Percentiles rank a stretch among this genome's conserved stretches.
phyloP scores from a whole-genome alignment of 2,329 filamentous ascomycete genomes.

The Aspergillus sergii region DNA sequence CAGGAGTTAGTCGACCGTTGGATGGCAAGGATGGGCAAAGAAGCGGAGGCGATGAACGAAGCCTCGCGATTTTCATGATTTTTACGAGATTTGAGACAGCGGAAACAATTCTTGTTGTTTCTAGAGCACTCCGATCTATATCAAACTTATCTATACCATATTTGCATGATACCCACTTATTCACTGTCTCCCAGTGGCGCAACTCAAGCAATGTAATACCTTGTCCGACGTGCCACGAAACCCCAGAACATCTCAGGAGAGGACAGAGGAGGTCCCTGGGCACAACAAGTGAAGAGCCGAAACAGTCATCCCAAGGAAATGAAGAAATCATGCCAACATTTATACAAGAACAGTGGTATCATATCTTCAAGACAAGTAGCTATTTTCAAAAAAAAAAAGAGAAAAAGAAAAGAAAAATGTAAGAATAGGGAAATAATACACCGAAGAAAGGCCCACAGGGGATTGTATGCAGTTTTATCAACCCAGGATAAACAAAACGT shows the following conservation, averaged over 20 bases:
- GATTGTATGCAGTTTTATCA: constrained; percentile 5
- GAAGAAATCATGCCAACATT: constrained; percentile 8
- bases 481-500: constrained; percentile 1
- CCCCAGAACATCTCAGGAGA: neutral
- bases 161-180: neutral
- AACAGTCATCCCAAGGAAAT: neutral
- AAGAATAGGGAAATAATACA: neutral
- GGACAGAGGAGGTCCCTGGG: constrained; percentile 1
- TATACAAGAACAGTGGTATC: constrained; percentile 23
- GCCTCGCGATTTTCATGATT: constrained; percentile 50
- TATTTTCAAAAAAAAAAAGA: constrained; percentile 11
- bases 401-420: neutral
- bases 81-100: neutral
- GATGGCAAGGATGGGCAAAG: constrained; percentile 84
- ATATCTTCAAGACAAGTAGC: constrained; percentile 8
- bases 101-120: neutral
- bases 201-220: neutral
- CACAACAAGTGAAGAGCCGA: constrained; percentile 5
- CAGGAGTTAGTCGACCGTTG: constrained; percentile 86
- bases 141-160: neutral
- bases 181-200: neutral
- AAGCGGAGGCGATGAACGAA: constrained; percentile 85
- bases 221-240: neutral
- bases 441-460: neutral
- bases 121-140: neutral